Evolutionary conservation across 345 rosid species (phyloP), one percentile per base, ranked within the genome.

Genomic region (Salix suchowensis): DNA sequence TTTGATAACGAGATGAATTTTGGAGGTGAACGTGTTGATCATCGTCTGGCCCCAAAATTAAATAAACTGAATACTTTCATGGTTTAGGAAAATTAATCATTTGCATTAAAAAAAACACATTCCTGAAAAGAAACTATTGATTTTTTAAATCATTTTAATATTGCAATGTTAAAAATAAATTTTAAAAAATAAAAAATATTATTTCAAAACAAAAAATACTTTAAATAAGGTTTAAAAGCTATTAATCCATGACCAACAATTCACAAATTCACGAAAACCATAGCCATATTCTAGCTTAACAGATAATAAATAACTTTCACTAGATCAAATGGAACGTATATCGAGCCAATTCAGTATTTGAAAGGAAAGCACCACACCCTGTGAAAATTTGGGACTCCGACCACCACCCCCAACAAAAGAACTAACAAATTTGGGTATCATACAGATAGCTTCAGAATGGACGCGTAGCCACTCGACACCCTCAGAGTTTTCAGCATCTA

Each of bases 401-500:
- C 13, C 70, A 37, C 34, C 34, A 32, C n/a, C 46, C 50, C 16
- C 21, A 66, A 18, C 24, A 54, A 37, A 40, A 67, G 8, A 65
- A 18, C 18, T n/a, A 40, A 60, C 50, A 44, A 71, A 60, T 48
- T 50, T 64, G 37, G 70, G 55, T 37, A 23, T 64, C 70, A 24
- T 26, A 42, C 61, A 24, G 10, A 76, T 64, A 36, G 76, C 67
- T 54, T 32, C n/a, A 40, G 13, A 62, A 71, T 52, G 11, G 24
- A 66, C 54, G 76, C 28, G 72, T 66, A 24, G 76, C 76, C 42
- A 46, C 11, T 77, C 21, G 50, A 37, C 71, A 42, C 67, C 80
- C 67, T 3, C 6, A 11, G 37, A 46, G 37, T 65, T 65, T 44
- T 44, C 28, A 72, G 40, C 76, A 77, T 4, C 52, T 24, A 52